Evolutionary conservation across 2,329 filamentous ascomycete species (phyloP).

Genomic region (Parafenestella ontariensis): DNA sequence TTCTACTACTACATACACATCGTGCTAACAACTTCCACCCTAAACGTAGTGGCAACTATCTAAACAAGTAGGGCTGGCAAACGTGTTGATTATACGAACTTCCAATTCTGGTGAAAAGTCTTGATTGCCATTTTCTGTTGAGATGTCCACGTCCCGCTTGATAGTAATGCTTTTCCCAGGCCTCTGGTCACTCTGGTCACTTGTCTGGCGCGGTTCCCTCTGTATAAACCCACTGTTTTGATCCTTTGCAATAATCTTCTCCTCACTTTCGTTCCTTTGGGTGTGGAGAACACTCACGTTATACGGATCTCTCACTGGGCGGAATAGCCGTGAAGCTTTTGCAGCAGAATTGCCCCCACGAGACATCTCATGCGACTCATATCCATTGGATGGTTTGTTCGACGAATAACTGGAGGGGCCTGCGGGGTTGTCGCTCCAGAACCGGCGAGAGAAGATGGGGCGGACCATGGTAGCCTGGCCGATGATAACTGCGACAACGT

Average conservation of each 20-base stretch:
- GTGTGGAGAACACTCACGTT: conserved; percentile 15
- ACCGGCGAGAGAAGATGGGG: conserved; percentile 27
- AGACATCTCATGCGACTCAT: conserved; percentile 15
- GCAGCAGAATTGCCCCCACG: background rate
- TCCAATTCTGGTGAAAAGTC: background rate
- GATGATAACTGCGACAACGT: conserved; percentile 49
- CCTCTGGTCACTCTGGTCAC: background rate
- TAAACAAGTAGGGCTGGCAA: too few relatives aligned
- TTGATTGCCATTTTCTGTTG: background rate
- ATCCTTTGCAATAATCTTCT: conserved; percentile 12
- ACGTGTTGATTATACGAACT: background rate
- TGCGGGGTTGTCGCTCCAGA: conserved; percentile 9
- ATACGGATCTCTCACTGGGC: conserved; percentile 21
- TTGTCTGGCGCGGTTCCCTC: background rate
- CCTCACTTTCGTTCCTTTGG: conserved; percentile 21
- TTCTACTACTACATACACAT: too few relatives aligned
- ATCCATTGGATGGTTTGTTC: conserved; percentile 2
- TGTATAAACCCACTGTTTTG: background rate
- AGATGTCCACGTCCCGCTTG: conserved; percentile 1
- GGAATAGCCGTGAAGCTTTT: conserved; percentile 5
- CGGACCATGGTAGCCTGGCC: conserved; percentile 49
- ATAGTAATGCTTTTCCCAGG: background rate
- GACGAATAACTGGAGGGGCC: conserved; percentile 8
- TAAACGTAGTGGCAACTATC: too few relatives aligned
- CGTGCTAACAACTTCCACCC: too few relatives aligned